A percentile compares a stretch with the other conserved stretches of the same genome.
Conservation (phyloP, 2,329 filamentous ascomycete genomes). For the Arachnomyces sp. region DNA sequence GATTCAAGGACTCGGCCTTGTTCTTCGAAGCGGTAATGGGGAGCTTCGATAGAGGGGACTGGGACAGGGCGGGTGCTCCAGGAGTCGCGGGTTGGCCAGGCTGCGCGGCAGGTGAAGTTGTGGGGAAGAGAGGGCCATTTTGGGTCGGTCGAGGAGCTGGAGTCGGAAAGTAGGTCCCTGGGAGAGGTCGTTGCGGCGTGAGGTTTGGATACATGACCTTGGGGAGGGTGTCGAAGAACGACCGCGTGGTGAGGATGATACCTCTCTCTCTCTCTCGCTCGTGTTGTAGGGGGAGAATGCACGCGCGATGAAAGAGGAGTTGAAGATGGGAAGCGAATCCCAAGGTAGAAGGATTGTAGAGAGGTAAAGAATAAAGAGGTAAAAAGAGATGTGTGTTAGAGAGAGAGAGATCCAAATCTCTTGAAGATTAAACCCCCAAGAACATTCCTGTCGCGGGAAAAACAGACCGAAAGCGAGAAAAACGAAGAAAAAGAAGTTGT, state of each 20-base stretch:
- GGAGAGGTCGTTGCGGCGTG: constrained; percentile 33
- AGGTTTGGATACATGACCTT: constrained; percentile 34
- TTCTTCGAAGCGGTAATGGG: constrained; percentile 33
- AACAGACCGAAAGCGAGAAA: not conserved
- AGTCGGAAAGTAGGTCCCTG: constrained; percentile 35
- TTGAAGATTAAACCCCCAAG: too few relatives aligned
- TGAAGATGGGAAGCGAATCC: constrained; percentile 6
- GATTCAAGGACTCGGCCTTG: constrained; percentile 49
- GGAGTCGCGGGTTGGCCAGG: constrained; percentile 23
- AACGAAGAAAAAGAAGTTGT: constrained; percentile 6
- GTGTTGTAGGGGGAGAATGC: constrained; percentile 5
- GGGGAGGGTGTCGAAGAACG: constrained; percentile 4
- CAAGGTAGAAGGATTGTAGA: constrained; percentile 14
- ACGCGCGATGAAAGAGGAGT: constrained; percentile 12
- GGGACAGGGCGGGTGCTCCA: not conserved
- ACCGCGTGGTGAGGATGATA: too few relatives aligned
- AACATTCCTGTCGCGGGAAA: too few relatives aligned
- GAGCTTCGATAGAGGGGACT: constrained; percentile 23
- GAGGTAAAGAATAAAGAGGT: constrained; percentile 10
- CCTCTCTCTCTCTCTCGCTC: too few relatives aligned
- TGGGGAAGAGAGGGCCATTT: constrained; percentile 29
- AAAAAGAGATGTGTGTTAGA: constrained; percentile 5
- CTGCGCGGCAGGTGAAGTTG: constrained; percentile 19
- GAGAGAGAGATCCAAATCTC: too few relatives aligned
- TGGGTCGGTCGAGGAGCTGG: constrained; percentile 29